Percentiles rank a stretch among this genome's conserved stretches.
Conservation (phyloP, 345 rosid species). For the Erysimum cheiranthoides region DNA sequence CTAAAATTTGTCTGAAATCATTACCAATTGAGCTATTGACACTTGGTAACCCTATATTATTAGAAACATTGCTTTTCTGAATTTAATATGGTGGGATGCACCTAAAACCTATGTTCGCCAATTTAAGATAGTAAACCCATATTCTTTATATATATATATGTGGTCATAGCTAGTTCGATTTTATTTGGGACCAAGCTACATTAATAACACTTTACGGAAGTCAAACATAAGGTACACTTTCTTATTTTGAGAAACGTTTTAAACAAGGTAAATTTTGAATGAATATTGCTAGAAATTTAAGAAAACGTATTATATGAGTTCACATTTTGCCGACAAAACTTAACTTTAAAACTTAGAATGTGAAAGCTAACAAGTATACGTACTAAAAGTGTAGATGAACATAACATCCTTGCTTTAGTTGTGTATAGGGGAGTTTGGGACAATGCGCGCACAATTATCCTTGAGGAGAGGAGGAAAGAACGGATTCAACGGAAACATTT, state of each 20-base stretch:
- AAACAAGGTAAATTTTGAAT: background rate
- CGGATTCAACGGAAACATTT: background rate
- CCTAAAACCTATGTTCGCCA: background rate
- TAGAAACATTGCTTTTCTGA: no score
- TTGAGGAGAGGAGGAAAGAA: constrained; percentile 3
- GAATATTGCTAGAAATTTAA: background rate
- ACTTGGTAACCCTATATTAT: no score
- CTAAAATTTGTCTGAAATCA: no score
- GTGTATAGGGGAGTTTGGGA: background rate
- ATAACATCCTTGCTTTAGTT: background rate
- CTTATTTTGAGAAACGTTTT: background rate
- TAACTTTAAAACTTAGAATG: background rate
- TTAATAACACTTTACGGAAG: background rate
- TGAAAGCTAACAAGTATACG: background rate
- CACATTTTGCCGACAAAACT: background rate
- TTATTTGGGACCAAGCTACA: background rate
- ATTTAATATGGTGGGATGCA: background rate
- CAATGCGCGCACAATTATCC: background rate
- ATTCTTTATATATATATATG: background rate
- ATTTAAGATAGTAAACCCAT: background rate
- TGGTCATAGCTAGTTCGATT: background rate
- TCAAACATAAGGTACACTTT: background rate
- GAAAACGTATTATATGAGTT: background rate
- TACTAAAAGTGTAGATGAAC: background rate
- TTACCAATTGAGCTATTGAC: no score